A percentile compares a stretch with the other conserved stretches of the same genome.
phyloP scores from a whole-genome alignment of 1,284 basidiomycete genomes.

The Rhodotorula sp. region DNA sequence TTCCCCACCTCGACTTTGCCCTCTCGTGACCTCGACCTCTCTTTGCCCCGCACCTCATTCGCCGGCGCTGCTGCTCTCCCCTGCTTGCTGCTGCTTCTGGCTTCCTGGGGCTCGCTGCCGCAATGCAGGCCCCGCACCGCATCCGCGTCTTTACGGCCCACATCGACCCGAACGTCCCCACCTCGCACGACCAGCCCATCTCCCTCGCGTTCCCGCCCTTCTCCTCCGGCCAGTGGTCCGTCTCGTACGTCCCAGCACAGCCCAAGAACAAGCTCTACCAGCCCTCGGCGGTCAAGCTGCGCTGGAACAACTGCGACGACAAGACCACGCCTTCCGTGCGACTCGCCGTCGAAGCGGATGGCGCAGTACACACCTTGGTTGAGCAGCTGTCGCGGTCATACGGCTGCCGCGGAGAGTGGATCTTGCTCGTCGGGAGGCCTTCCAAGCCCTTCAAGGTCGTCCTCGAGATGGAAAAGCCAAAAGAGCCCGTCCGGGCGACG shows the following conservation, averaged over 20 bases:
- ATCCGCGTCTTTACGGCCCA: neutral
- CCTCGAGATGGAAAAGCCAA: conserved; percentile 6
- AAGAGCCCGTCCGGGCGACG: neutral
- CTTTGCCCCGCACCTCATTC: neutral
- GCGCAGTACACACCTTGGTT: neutral
- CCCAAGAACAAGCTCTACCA: neutral
- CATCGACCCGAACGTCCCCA: conserved; percentile 1
- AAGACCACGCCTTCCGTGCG: neutral
- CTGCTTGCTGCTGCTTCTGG: neutral
- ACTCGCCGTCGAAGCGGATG: conserved; percentile 1
- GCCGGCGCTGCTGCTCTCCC: neutral
- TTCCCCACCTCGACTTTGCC: neutral
- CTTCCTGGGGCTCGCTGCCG: neutral
- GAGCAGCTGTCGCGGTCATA: neutral
- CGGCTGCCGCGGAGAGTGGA: neutral
- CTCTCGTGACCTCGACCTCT: neutral
- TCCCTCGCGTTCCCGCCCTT: conserved; percentile 3
- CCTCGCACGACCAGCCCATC: neutral
- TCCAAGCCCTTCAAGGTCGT: neutral
- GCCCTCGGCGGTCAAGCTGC: conserved; percentile 6
- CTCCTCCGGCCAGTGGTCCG: neutral
- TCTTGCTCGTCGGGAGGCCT: neutral
- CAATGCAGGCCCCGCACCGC: neutral
- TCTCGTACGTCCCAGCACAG: neutral
- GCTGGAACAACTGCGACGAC: neutral